Conservation (phyloP, 2,329 filamentous ascomycete genomes). For the Anthostomella pinea region DNA sequence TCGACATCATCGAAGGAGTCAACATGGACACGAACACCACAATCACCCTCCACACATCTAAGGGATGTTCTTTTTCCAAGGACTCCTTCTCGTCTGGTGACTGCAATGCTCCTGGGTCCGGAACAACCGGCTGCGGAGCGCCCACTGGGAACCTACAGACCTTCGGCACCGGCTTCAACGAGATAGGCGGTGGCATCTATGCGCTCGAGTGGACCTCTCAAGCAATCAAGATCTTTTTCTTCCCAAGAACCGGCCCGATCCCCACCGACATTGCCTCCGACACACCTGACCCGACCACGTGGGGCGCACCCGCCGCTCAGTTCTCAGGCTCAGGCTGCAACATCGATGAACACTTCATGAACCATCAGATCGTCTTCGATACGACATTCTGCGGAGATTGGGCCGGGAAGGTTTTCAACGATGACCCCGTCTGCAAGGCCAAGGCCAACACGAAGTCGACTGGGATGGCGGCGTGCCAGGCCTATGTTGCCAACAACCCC, state of each 20-base stretch:
- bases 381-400: conserved; percentile 87
- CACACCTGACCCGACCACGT: conserved; percentile 62
- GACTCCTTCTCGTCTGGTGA: conserved; percentile 45
- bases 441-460: conserved; percentile 57
- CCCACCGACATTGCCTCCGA: conserved; percentile 60
- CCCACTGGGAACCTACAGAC: conserved; percentile 47
- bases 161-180: conserved; percentile 71
- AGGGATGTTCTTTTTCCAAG: conserved; percentile 53
- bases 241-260: conserved; percentile 58
- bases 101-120: conserved; percentile 53
- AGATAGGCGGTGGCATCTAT: conserved; percentile 65
- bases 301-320: conserved; percentile 65
- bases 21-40: conserved; percentile 58
- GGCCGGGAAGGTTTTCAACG: too few relatives aligned
- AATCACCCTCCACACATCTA: conserved; percentile 66
- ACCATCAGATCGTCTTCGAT: conserved; percentile 76
- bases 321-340: conserved; percentile 70
- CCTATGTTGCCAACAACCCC: conserved; percentile 71
- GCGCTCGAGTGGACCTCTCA: conserved; percentile 73
- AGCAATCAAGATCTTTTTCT: conserved; percentile 79
- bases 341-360: conserved; percentile 65
- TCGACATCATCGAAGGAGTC: conserved; percentile 79
- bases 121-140: conserved; percentile 59
- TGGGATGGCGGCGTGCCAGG: too few relatives aligned
- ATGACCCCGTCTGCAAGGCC: conserved; percentile 55